Evolutionary conservation across 73 alveolate genomes (phyloP).

Genomic region (Symbiodinium natans): DNA sequence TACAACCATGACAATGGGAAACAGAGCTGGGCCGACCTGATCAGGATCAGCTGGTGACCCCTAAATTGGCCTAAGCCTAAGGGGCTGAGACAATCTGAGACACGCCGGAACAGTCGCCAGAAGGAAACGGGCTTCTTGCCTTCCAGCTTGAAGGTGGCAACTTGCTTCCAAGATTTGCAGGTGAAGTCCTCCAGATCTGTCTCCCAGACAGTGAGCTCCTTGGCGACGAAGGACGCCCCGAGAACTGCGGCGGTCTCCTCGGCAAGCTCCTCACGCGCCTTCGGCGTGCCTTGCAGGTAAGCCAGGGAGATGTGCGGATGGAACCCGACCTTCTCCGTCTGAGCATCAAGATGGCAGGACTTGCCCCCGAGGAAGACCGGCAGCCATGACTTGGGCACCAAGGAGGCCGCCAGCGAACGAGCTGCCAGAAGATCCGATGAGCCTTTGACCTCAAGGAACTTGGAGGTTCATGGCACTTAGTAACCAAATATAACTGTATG

Average conservation of each 20-base stretch:
- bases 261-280: slow-evolving; percentile 14
- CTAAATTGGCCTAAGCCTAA: no score
- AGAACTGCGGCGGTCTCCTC: not conserved
- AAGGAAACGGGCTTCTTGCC: slow-evolving; percentile 69
- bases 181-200: slow-evolving; percentile 57
- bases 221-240: slow-evolving; percentile 23
- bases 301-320: not conserved
- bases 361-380: not conserved
- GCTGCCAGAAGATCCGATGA: not conserved
- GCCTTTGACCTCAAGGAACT: not conserved
- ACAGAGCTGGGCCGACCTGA: no score
- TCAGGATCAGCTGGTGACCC: no score
- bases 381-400: not conserved
- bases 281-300: not conserved
- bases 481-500: no score
- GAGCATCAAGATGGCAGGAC: not conserved
- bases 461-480: no score
- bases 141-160: slow-evolving; percentile 32
- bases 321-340: not conserved
- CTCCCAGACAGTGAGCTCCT: slow-evolving; percentile 39
- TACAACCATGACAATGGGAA: no score
- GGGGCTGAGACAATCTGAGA: slow-evolving; percentile 25
- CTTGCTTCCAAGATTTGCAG: slow-evolving; percentile 43
- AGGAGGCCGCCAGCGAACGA: not conserved
- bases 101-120: slow-evolving; percentile 50